These are phyloP conservation scores for Penicillium simplicissimum DNA, from an alignment of 495 filamentous ascomycete genomes.

Conservation along the genomic window DNA sequence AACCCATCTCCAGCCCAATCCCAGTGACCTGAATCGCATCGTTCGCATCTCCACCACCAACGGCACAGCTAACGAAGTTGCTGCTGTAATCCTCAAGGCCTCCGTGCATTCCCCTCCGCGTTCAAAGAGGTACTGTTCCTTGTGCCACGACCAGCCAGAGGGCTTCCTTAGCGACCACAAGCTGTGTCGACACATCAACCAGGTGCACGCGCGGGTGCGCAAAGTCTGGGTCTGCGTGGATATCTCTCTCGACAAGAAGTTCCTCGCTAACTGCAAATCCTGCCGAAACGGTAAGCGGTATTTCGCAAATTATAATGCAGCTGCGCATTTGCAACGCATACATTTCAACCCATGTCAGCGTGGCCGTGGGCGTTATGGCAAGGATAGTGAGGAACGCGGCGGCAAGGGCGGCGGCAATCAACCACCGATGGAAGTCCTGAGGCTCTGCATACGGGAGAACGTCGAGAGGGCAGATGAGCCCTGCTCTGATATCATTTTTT, in stretches of 20 bases:
- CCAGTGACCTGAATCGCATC: constrained; percentile 48
- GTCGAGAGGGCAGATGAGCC: constrained; percentile 48
- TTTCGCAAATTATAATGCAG: constrained; percentile 91
- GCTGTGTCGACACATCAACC: constrained; percentile 79
- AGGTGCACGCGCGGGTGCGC: constrained; percentile 69
- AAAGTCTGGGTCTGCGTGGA: constrained; percentile 82
- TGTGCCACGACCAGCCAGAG: constrained; percentile 74
- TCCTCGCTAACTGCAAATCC: constrained; percentile 81
- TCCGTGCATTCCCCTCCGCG: constrained; percentile 75
- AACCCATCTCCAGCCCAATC: constrained; percentile 28
- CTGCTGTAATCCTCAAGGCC: constrained; percentile 66
- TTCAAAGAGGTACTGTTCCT: constrained; percentile 69
- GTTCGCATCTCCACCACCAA: constrained; percentile 56
- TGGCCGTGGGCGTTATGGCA: constrained; percentile 52
- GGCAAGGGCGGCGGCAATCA: constrained; percentile 82
- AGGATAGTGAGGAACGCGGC: constrained; percentile 64
- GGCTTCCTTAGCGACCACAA: constrained; percentile 97
- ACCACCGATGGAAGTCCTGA: constrained; percentile 77
- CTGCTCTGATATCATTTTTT: neutral
- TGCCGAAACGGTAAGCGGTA: constrained; percentile 79
- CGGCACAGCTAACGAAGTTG: constrained; percentile 58
- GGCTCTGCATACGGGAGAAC: constrained; percentile 78
- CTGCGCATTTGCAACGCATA: constrained; percentile 83
- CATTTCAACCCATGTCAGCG: constrained; percentile 75
- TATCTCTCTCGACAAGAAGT: constrained; percentile 56